Conservation (phyloP, 1,139 yeast genomes). For the Starmera stellimalicola region DNA sequence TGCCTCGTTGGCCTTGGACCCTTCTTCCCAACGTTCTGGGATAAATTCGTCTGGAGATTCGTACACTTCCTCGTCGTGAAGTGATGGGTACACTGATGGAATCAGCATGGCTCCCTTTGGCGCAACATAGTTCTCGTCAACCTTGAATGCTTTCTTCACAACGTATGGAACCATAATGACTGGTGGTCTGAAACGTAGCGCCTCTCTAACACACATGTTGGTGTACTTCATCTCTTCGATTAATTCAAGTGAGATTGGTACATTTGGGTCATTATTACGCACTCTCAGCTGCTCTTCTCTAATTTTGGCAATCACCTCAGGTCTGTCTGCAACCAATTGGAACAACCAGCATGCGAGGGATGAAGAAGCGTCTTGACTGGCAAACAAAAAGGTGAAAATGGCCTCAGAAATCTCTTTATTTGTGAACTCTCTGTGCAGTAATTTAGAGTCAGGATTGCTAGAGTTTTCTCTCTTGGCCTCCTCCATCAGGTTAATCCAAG, state of each 20-base stretch:
- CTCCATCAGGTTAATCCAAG: conserved; percentile 83
- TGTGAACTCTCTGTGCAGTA: conserved; percentile 72
- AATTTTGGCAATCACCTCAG: conserved; percentile 74
- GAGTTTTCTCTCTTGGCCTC: conserved; percentile 50
- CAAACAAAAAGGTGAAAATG: conserved; percentile 89
- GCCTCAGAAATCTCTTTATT: conserved; percentile 93
- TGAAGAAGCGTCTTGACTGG: conserved; percentile 96
- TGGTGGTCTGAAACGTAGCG: conserved; percentile 93
- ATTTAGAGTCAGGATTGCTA: conserved; percentile 32
- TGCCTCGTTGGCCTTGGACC: conserved; percentile 47
- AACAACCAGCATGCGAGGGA: conserved; percentile 98
- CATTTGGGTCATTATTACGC: conserved; percentile 64
- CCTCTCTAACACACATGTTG: conserved; percentile 80
- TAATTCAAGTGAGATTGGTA: conserved; percentile 55
- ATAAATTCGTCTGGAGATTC: conserved; percentile 88
- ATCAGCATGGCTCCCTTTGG: conserved; percentile 97
- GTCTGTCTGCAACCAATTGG: conserved; percentile 92
- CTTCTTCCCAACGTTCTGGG: conserved; percentile 91
- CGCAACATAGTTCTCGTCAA: conserved; percentile 73
- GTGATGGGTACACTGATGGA: conserved; percentile 89
- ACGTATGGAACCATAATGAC: conserved; percentile 97
- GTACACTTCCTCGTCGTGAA: conserved; percentile 95
- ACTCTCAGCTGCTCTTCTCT: conserved; percentile 87
- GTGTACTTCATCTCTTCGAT: conserved; percentile 86
- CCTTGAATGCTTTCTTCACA: conserved; percentile 77